These are phyloP conservation scores for Vicia sativa DNA, from an alignment of 306 rosid species.

Conservation along the genomic window DNA sequence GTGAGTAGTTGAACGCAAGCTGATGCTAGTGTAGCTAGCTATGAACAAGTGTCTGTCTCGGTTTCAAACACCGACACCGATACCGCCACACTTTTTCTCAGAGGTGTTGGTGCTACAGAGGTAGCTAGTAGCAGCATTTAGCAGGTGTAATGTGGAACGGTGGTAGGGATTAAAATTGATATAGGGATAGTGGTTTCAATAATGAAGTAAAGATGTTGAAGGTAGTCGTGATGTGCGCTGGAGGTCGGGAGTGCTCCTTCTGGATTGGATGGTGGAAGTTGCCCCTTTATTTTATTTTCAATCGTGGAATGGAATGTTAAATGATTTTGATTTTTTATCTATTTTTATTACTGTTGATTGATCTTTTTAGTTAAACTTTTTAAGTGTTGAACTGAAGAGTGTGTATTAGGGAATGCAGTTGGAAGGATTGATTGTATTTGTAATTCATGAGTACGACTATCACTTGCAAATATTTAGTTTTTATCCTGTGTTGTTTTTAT, in stretches of 20 bases:
- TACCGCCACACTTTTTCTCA: too few relatives aligned
- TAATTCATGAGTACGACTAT: not conserved
- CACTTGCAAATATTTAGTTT: slow-evolving; percentile 3
- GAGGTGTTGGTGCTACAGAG: too few relatives aligned
- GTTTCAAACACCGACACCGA: too few relatives aligned
- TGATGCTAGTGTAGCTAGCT: slow-evolving; percentile 25
- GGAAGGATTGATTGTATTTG: slow-evolving; percentile 18
- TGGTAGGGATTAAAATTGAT: slow-evolving; percentile 10
- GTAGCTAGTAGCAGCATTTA: slow-evolving; percentile 3
- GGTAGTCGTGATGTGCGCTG: not conserved
- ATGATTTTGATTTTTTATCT: not conserved
- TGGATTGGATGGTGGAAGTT: slow-evolving; percentile 16
- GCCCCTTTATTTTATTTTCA: slow-evolving; percentile 1
- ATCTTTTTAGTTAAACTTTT: not conserved
- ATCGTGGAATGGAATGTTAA: not conserved
- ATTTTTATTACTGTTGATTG: not conserved
- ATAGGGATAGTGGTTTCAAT: not conserved
- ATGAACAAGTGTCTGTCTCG: too few relatives aligned
- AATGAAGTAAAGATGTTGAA: slow-evolving; percentile 5
- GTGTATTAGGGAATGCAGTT: slow-evolving; percentile 8
- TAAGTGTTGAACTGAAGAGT: slow-evolving; percentile 5
- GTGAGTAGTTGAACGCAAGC: not conserved
- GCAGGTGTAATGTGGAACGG: slow-evolving; percentile 20
- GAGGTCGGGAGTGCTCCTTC: slow-evolving; percentile 20
- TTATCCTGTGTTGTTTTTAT: slow-evolving; percentile 12